Conservation (phyloP, 2,329 filamentous ascomycete species). For the Sporothrix schenckii region DNA sequence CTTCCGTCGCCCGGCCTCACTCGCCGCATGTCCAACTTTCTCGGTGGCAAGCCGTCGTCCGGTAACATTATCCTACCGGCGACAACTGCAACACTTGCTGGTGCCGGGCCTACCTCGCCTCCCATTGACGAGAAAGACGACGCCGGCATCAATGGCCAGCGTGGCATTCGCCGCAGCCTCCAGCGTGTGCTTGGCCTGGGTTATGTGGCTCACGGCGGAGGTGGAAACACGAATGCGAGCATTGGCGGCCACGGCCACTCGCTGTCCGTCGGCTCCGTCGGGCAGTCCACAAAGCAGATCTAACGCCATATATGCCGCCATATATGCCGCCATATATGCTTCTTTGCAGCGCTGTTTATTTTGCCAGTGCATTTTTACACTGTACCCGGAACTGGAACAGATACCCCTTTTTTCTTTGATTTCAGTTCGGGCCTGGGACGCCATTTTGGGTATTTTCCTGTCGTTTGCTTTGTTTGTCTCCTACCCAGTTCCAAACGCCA, state of each 20-base stretch:
- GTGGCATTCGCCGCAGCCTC: slow-evolving; percentile 43
- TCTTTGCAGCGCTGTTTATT: neutral
- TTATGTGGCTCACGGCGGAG: slow-evolving; percentile 13
- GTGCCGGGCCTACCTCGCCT: neutral
- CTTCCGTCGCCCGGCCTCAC: slow-evolving; percentile 29
- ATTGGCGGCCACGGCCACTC: slow-evolving; percentile 35
- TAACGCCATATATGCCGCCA: neutral
- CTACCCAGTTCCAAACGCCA: neutral
- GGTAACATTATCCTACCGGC: slow-evolving; percentile 17
- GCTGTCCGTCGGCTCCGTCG: slow-evolving; percentile 19
- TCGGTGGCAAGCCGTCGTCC: slow-evolving; percentile 21
- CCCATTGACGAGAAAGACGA: slow-evolving; percentile 28
- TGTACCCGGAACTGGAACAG: slow-evolving; percentile 1
- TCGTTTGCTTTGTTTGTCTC: neutral
- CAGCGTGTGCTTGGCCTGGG: slow-evolving; percentile 45
- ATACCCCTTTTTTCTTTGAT: slow-evolving; percentile 20
- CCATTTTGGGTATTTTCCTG: neutral
- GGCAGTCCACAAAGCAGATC: slow-evolving; percentile 21
- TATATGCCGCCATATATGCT: neutral
- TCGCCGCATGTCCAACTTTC: slow-evolving; percentile 34
- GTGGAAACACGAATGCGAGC: neutral
- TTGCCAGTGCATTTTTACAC: neutral
- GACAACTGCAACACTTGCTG: slow-evolving; percentile 7
- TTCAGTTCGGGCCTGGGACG: neutral
- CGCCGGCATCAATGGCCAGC: slow-evolving; percentile 33